Conservation (phyloP, 2,329 filamentous ascomycete species). For the Helicocarpus griseus region DNA sequence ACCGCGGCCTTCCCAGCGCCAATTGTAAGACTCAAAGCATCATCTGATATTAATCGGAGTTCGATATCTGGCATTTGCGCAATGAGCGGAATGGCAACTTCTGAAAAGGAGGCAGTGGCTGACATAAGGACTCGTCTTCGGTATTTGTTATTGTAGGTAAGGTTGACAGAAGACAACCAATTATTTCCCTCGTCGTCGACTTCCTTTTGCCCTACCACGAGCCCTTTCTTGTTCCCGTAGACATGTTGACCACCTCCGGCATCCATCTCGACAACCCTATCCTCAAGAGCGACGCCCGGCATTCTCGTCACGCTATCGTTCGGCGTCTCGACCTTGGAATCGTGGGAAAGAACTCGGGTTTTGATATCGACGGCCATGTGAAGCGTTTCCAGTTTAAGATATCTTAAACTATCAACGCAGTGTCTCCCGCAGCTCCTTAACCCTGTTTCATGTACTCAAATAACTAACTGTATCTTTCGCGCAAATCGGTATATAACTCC, state of each 20-base stretch:
- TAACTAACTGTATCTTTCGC: background rate
- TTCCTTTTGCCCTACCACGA: background rate
- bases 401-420: background rate
- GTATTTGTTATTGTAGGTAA: slow-evolving; percentile 9
- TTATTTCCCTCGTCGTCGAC: background rate
- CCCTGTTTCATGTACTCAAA: background rate
- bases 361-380: background rate
- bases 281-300: background rate
- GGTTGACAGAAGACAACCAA: background rate
- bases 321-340: background rate
- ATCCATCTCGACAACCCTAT: background rate
- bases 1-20: slow-evolving; percentile 28
- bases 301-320: background rate
- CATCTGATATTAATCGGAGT: slow-evolving; percentile 33
- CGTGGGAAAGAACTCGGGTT: background rate
- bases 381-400: background rate
- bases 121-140: slow-evolving; percentile 27
- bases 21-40: slow-evolving; percentile 11
- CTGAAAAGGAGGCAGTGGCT: slow-evolving; percentile 31
- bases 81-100: slow-evolving; percentile 28
- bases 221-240: background rate
- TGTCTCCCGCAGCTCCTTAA: background rate
- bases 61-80: slow-evolving; percentile 31
- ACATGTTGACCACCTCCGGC: too few species aligned
- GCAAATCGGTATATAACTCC: background rate